phyloP scores from a whole-genome alignment of 1,284 basidiomycete genomes.

The Melampsora americana region DNA sequence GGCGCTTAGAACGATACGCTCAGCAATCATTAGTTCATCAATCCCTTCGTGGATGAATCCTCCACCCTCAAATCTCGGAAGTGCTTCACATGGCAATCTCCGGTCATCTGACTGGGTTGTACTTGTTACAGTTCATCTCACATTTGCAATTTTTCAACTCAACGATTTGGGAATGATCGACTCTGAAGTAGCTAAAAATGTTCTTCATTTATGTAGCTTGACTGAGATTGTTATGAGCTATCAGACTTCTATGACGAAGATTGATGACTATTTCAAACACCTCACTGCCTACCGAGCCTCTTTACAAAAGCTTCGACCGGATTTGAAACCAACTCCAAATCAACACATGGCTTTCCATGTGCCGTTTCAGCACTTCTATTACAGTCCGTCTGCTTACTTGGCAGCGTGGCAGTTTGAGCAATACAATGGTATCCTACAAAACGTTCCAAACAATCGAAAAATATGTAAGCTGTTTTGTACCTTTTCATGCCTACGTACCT shows the following conservation, averaged over 20 bases:
- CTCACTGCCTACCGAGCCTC: neutral
- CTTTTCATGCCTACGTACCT: too few species aligned
- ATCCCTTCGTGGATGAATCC: slow-evolving; percentile 5
- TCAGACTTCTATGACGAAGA: neutral
- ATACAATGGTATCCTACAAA: slow-evolving; percentile 31
- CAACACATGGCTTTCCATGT: slow-evolving; percentile 36
- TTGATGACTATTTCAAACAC: slow-evolving; percentile 22
- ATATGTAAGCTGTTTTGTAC: neutral
- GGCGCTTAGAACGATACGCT: neutral
- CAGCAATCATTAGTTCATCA: neutral
- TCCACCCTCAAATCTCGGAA: neutral
- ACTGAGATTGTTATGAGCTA: slow-evolving; percentile 22
- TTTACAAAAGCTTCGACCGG: neutral
- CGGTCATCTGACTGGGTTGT: neutral
- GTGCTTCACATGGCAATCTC: neutral
- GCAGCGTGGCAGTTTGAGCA: slow-evolving; percentile 33
- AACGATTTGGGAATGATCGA: neutral
- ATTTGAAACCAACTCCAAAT: slow-evolving; percentile 26
- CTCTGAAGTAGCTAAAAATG: neutral
- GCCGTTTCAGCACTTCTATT: neutral
- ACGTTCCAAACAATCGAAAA: slow-evolving; percentile 11
- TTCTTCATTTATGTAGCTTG: slow-evolving; percentile 8
- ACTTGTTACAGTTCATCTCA: neutral
- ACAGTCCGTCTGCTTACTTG: slow-evolving; percentile 8
- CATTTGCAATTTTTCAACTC: neutral